These are phyloP conservation scores for Syncephalastrum contaminatum DNA, from an alignment of 371 early-diverging fungal genomes.

Conservation along the genomic window DNA sequence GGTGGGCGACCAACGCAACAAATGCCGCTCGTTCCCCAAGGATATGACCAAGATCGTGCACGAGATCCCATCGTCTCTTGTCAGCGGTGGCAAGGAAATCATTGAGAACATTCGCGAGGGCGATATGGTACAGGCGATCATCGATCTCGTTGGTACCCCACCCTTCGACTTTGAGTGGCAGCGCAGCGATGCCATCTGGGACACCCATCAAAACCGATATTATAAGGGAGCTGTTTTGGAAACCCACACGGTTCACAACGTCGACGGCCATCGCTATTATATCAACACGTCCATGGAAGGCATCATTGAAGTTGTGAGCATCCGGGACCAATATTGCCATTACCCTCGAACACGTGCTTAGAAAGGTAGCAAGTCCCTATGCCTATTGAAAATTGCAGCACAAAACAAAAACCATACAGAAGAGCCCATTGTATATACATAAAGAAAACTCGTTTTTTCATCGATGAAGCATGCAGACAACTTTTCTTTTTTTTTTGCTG, in stretches of 20 bases:
- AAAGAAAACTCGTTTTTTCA: no score
- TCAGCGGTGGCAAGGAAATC: slow-evolving; percentile 49
- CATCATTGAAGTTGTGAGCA: slow-evolving; percentile 48
- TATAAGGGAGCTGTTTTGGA: slow-evolving; percentile 47
- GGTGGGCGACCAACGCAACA: slow-evolving; percentile 52
- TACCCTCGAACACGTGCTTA: slow-evolving; percentile 28
- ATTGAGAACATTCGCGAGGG: slow-evolving; percentile 53
- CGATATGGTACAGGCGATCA: slow-evolving; percentile 46
- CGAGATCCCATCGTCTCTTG: slow-evolving; percentile 45
- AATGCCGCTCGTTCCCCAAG: slow-evolving; percentile 47
- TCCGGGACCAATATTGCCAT: slow-evolving; percentile 46
- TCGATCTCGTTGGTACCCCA: slow-evolving; percentile 50
- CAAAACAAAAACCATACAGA: no score
- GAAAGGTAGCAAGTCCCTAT: slow-evolving; percentile 4
- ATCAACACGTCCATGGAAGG: slow-evolving; percentile 52
- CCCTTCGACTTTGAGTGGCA: slow-evolving; percentile 59
- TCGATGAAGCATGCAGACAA: no score
- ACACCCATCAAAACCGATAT: slow-evolving; percentile 32
- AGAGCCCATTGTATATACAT: no score
- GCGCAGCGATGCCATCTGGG: slow-evolving; percentile 45
- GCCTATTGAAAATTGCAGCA: no score
- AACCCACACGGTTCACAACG: slow-evolving; percentile 41
- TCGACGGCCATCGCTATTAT: slow-evolving; percentile 36
- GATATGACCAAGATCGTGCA: slow-evolving; percentile 40
- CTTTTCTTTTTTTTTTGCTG: no score